Conservation (phyloP, 352 stramenopile genomes). For the Globisporangium emineosum region DNA sequence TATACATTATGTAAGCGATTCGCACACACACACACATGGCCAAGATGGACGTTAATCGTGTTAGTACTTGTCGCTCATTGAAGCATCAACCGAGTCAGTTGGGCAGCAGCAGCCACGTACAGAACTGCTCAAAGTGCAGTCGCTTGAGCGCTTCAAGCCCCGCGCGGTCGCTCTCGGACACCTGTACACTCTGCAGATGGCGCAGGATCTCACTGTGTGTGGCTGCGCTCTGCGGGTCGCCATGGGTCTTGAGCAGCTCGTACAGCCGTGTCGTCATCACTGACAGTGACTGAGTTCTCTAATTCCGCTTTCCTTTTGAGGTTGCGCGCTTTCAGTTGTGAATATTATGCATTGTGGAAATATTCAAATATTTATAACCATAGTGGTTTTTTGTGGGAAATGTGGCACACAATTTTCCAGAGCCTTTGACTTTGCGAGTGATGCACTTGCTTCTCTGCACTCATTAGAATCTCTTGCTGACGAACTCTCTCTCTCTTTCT, state of each 20-base stretch:
- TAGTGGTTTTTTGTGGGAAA: too few relatives aligned
- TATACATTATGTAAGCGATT: background rate
- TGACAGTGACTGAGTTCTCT: too few relatives aligned
- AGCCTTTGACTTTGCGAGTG: too few relatives aligned
- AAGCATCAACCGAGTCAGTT: background rate
- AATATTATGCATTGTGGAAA: too few relatives aligned
- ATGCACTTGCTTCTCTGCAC: too few relatives aligned
- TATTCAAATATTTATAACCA: too few relatives aligned
- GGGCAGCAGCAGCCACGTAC: conserved; percentile 21
- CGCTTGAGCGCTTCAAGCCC: conserved; percentile 34
- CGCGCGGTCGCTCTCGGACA: conserved; percentile 19
- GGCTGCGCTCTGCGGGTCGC: conserved; percentile 21
- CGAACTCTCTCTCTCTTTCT: background rate
- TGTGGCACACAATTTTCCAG: too few relatives aligned
- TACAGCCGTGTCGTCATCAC: conserved; percentile 14
- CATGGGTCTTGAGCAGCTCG: conserved; percentile 32
- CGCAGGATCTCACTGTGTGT: conserved; percentile 41
- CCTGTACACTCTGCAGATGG: conserved; percentile 24
- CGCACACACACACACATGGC: too few relatives aligned
- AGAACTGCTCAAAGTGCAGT: conserved; percentile 40
- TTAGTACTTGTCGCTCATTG: too few relatives aligned
- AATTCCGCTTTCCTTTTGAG: background rate
- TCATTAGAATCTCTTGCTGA: background rate
- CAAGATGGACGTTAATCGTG: too few relatives aligned
- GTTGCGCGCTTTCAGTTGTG: too few relatives aligned